Evolutionary conservation across 2,329 filamentous ascomycete genomes (phyloP).

Genomic region (Alternaria tenuissima): DNA sequence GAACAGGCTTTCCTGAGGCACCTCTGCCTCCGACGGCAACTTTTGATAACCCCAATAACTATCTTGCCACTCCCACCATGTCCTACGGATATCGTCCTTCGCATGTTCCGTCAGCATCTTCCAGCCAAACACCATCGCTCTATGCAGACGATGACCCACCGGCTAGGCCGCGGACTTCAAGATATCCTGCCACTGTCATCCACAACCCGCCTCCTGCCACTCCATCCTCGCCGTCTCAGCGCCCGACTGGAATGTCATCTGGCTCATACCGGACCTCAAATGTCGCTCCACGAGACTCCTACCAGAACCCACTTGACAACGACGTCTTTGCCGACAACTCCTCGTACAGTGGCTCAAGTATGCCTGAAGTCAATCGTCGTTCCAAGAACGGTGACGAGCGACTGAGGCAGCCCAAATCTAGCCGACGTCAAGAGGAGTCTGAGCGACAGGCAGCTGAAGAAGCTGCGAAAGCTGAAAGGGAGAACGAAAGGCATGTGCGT

Average conservation of each 20-base stretch:
- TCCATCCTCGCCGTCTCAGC: conserved; percentile 31
- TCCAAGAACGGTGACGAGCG: conserved; percentile 30
- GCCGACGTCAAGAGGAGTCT: conserved; percentile 34
- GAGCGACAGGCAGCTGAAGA: conserved; percentile 29
- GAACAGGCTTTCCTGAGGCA: conserved; percentile 45
- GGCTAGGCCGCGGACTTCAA: conserved; percentile 26
- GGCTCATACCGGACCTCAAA: conserved; percentile 32
- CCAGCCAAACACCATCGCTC: conserved; percentile 40
- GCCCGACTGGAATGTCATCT: conserved; percentile 19
- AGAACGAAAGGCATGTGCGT: conserved; percentile 37
- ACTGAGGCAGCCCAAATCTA: conserved; percentile 29
- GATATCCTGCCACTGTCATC: conserved; percentile 36
- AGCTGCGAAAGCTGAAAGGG: conserved; percentile 27
- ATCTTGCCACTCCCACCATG: conserved; percentile 28
- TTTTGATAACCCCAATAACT: conserved; percentile 28
- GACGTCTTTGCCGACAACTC: conserved; percentile 28
- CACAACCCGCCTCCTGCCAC: conserved; percentile 35
- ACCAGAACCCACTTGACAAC: conserved; percentile 31
- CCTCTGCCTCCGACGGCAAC: conserved; percentile 27
- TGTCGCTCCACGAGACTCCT: conserved; percentile 28
- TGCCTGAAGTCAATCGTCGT: conserved; percentile 34
- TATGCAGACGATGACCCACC: conserved; percentile 42
- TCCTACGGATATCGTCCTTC: conserved; percentile 35
- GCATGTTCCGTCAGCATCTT: conserved; percentile 41
- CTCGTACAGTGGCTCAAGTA: conserved; percentile 29